Conservation (phyloP, 1,284 basidiomycete species). For the Sporisorium graminicola region DNA sequence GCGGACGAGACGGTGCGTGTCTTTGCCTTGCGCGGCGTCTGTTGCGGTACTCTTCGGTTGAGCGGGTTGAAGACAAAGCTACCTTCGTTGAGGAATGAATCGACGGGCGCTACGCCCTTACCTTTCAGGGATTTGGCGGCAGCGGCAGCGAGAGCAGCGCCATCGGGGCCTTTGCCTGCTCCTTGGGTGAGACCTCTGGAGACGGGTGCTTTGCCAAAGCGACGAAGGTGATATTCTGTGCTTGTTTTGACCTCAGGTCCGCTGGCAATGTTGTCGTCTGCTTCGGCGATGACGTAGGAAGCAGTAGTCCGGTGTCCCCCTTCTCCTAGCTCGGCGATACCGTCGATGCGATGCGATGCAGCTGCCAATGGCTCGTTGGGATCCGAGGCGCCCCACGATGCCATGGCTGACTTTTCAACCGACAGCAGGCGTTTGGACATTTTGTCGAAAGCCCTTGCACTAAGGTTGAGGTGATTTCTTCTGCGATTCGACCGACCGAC, state of each 20-base stretch:
- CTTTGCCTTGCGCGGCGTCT: conserved; percentile 61
- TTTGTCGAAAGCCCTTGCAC: conserved; percentile 62
- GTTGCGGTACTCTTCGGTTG: conserved; percentile 58
- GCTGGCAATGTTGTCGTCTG: conserved; percentile 31
- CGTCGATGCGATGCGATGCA: conserved; percentile 35
- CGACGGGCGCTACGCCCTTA: conserved; percentile 52
- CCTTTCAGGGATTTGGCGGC: conserved; percentile 57
- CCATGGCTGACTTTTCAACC: conserved; percentile 47
- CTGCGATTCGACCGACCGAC: conserved; percentile 49
- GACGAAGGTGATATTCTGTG: conserved; percentile 55
- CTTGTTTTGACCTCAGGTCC: conserved; percentile 28
- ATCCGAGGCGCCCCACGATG: conserved; percentile 26
- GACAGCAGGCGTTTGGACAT: conserved; percentile 53
- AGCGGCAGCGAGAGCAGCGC: conserved; percentile 54
- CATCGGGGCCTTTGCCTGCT: conserved; percentile 57
- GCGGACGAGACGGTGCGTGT: conserved; percentile 26
- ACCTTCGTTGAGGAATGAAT: conserved; percentile 66
- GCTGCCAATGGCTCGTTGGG: conserved; percentile 33
- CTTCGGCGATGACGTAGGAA: conserved; percentile 51
- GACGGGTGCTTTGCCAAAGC: conserved; percentile 39
- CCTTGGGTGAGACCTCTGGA: conserved; percentile 48
- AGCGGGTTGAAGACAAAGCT: conserved; percentile 68
- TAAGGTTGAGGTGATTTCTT: conserved; percentile 55
- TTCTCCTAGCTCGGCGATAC: conserved; percentile 47
- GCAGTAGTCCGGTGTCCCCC: conserved; percentile 45